Percentiles rank a stretch among this genome's conserved stretches.
Conservation (phyloP, 768 basidiomycete species). For the Cystofilobasidium bisporidii region DNA sequence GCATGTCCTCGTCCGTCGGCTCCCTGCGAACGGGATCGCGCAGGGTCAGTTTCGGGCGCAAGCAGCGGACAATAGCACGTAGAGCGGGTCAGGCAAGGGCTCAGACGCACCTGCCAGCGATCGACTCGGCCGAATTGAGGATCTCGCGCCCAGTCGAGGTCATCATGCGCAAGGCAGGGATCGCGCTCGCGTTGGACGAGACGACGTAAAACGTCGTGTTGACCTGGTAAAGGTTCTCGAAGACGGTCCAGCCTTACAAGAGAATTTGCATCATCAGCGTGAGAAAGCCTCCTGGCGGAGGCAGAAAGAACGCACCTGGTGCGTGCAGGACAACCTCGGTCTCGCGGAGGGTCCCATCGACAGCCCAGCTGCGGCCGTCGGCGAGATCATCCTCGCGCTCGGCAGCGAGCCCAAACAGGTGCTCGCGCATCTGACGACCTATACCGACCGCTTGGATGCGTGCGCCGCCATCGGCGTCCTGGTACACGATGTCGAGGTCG, state of each 20-base stretch:
- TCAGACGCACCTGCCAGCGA: slow-evolving; percentile 40
- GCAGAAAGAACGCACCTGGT: slow-evolving; percentile 49
- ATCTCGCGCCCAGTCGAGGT: slow-evolving; percentile 61
- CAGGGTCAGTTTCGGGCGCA: too few relatives aligned
- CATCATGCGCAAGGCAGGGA: slow-evolving; percentile 61
- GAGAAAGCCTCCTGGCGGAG: background rate
- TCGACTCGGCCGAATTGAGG: slow-evolving; percentile 49
- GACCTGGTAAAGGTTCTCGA: slow-evolving; percentile 68
- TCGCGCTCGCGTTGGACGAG: slow-evolving; percentile 54
- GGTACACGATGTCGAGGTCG: slow-evolving; percentile 52
- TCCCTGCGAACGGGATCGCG: slow-evolving; percentile 40
- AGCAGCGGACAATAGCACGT: too few relatives aligned
- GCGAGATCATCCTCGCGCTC: slow-evolving; percentile 23
- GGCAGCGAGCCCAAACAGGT: slow-evolving; percentile 9
- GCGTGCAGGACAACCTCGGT: slow-evolving; percentile 66
- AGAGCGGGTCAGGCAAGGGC: background rate
- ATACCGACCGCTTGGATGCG: slow-evolving; percentile 12
- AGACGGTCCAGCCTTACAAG: slow-evolving; percentile 75
- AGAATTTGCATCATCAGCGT: background rate
- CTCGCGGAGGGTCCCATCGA: slow-evolving; percentile 10
- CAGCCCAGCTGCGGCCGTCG: background rate
- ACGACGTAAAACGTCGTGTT: slow-evolving; percentile 79
- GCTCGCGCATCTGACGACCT: slow-evolving; percentile 8
- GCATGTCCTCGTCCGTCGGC: slow-evolving; percentile 70
- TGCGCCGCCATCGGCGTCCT: slow-evolving; percentile 33